These are phyloP conservation scores for Aspergillus sp. DNA, from an alignment of 2,329 filamentous ascomycete species.

Conservation along the genomic window DNA sequence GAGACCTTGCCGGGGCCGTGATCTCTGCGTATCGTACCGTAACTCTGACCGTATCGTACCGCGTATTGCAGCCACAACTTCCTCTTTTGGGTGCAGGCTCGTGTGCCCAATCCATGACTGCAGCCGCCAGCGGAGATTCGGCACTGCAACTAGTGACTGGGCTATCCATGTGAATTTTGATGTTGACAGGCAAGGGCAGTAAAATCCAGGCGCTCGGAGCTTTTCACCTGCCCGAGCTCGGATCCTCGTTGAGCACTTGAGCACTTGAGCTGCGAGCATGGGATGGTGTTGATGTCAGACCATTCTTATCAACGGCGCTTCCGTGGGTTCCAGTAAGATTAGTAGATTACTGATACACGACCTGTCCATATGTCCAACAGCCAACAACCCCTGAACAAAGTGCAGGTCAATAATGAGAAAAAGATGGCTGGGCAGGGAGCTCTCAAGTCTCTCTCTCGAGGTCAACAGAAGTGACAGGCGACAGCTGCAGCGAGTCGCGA, in stretches of 20 bases:
- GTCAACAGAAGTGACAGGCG: neutral
- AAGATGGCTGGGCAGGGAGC: slow-evolving; percentile 6
- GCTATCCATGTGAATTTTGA: neutral
- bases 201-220: neutral
- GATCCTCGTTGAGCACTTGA: neutral
- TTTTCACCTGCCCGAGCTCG: neutral
- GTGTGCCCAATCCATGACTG: slow-evolving; percentile 12
- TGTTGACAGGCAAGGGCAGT: neutral
- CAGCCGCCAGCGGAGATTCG: too few species aligned
- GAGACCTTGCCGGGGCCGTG: slow-evolving; percentile 19
- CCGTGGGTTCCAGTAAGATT: neutral
- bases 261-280: neutral
- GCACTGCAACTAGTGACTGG: neutral
- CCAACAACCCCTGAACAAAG: neutral
- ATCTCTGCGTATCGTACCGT: slow-evolving; percentile 14
- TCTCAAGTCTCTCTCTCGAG: neutral
- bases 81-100: slow-evolving; percentile 7
- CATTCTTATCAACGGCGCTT: neutral
- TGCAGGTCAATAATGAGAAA: neutral
- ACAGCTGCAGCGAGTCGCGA: neutral
- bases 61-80: neutral
- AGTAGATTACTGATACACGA: neutral
- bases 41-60: neutral
- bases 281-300: neutral
- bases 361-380: neutral